Evolutionary conservation across 352 stramenopile species (phyloP).

Genomic region (Phytopythium oedochilum): DNA sequence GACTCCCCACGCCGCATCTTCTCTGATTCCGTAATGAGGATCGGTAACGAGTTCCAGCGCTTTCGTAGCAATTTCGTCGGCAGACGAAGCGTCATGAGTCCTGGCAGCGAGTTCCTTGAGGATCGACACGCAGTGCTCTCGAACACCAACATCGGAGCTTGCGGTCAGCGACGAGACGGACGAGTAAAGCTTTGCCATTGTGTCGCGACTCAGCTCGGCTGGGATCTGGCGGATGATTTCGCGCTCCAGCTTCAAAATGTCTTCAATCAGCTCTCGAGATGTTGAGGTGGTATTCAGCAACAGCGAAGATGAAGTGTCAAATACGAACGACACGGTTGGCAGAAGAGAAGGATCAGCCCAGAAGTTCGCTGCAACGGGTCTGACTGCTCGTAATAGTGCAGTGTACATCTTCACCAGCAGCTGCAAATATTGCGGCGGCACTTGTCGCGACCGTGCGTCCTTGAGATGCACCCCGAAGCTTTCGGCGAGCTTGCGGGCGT

Average conservation of each 20-base stretch:
- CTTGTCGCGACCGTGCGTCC: background rate
- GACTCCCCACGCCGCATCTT: background rate
- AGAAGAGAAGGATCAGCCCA: background rate
- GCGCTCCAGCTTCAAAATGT: background rate
- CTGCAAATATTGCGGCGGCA: background rate
- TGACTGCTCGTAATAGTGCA: background rate
- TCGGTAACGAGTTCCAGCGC: background rate
- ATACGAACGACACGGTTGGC: background rate
- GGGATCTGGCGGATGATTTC: background rate
- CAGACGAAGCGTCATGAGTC: background rate
- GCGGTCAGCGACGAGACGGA: background rate
- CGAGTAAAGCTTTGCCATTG: background rate
- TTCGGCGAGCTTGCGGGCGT: background rate
- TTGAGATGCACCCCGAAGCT: background rate
- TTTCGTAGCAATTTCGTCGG: background rate
- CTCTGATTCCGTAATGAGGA: background rate
- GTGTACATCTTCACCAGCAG: background rate
- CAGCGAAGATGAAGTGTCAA: background rate
- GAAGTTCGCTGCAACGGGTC: background rate
- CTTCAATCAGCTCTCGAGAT: background rate
- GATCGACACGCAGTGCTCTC: slow-evolving; percentile 16
- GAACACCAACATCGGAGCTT: slow-evolving; percentile 3
- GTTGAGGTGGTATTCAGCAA: background rate
- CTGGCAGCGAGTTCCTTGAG: slow-evolving; percentile 6
- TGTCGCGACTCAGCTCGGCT: background rate